Conservation (phyloP, 1,284 basidiomycete species). For the Melampsora larici-populina region DNA sequence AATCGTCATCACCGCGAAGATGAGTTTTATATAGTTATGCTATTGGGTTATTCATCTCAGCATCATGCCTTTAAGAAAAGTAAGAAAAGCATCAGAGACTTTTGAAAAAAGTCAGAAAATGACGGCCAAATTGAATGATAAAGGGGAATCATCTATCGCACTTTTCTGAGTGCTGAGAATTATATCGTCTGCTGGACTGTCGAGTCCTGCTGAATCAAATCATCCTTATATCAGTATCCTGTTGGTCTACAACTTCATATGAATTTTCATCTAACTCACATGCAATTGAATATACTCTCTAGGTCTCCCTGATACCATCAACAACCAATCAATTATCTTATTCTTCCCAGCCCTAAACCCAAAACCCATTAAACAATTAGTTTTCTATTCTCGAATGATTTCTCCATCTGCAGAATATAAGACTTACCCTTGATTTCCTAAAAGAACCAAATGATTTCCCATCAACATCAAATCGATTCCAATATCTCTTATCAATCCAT, state of each 20-base stretch:
- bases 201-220: constrained; percentile 42
- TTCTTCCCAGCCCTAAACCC: constrained; percentile 54
- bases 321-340: constrained; percentile 54
- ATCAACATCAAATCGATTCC: constrained; percentile 53
- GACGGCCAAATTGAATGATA: too few species aligned
- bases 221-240: not conserved
- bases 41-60: too few species aligned
- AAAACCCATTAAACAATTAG: constrained; percentile 46
- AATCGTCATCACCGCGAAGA: too few species aligned
- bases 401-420: too few species aligned
- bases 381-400: not conserved
- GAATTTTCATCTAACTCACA: not conserved
- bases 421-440: constrained; percentile 47
- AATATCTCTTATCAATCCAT: constrained; percentile 51
- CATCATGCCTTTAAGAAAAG: too few species aligned
- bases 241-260: not conserved
- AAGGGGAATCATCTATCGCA: too few species aligned
- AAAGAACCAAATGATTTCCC: constrained; percentile 53
- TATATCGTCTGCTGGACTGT: constrained; percentile 17
- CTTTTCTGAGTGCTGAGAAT: too few species aligned
- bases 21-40: too few species aligned
- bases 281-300: constrained; percentile 56
- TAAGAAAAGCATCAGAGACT: too few species aligned
- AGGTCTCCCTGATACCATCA: constrained; percentile 53
- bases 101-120: too few species aligned